These are phyloP conservation scores for Begonia peltatifolia DNA, from an alignment of 306 rosid genomes.

Conservation along the genomic window DNA sequence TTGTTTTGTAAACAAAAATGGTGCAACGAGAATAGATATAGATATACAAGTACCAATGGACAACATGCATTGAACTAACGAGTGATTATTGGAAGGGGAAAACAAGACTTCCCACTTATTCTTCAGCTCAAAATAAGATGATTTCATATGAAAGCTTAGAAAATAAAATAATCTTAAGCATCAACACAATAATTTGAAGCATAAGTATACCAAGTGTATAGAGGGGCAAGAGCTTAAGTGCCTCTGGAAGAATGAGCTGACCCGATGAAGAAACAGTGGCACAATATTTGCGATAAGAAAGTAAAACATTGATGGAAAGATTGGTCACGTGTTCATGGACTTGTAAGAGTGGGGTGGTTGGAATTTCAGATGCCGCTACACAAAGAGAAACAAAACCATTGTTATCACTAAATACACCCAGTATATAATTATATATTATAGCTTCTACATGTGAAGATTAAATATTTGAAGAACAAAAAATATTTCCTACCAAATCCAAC, in stretches of 20 bases:
- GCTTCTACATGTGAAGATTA: background rate
- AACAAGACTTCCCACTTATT: too few species aligned
- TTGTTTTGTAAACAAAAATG: too few species aligned
- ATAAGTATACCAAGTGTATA: slow-evolving; percentile 65
- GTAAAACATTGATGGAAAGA: slow-evolving; percentile 74
- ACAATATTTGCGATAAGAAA: slow-evolving; percentile 87
- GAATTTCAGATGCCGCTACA: slow-evolving; percentile 80
- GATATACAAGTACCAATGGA: too few species aligned
- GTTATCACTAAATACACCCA: too few species aligned
- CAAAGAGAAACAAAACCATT: slow-evolving; percentile 4
- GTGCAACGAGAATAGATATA: too few species aligned
- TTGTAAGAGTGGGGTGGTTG: slow-evolving; percentile 55
- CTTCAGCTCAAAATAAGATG: too few species aligned
- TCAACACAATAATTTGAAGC: too few species aligned
- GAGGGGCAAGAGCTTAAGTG: slow-evolving; percentile 91
- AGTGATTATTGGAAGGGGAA: too few species aligned
- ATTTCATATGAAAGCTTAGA: too few species aligned
- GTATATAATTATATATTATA: background rate
- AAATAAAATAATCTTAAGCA: too few species aligned
- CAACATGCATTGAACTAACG: too few species aligned
- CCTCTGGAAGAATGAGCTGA: slow-evolving; percentile 98
- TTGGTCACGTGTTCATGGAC: slow-evolving; percentile 83
- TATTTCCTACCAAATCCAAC: too few species aligned
- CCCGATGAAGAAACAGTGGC: slow-evolving; percentile 96
- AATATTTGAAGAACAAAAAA: background rate